These are phyloP conservation scores for Raffaelea albimanens DNA, from an alignment of 2,329 filamentous ascomycete genomes.

Conservation along the genomic window DNA sequence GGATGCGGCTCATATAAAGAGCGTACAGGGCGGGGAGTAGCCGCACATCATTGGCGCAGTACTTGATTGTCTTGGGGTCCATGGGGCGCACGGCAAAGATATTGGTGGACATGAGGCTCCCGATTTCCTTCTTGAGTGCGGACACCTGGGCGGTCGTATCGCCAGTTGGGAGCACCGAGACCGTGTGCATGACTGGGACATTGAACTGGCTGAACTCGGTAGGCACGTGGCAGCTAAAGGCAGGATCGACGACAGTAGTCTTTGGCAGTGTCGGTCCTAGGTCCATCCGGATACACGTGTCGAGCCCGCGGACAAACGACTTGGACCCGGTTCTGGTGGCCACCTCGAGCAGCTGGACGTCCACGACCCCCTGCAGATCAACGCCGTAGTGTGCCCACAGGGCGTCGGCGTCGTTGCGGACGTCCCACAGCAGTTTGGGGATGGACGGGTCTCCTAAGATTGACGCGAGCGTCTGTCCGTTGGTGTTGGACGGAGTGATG, in stretches of 20 bases:
- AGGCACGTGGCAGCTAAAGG: no score
- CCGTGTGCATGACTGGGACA: no score
- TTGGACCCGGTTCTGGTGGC: conserved; percentile 12
- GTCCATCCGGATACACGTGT: conserved; percentile 2
- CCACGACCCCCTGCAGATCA: conserved; percentile 14
- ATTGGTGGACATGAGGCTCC: conserved; percentile 29
- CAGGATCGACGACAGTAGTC: no score
- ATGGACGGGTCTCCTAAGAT: conserved; percentile 13
- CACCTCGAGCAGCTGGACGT: conserved; percentile 22
- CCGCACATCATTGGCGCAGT: conserved; percentile 37
- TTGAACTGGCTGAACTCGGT: no score
- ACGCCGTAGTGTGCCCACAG: conserved; percentile 16
- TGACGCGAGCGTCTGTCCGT: conserved; percentile 11
- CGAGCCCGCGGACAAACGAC: conserved; percentile 10
- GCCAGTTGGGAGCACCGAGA: no score
- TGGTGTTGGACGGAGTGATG: conserved; percentile 1
- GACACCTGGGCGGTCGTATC: no score
- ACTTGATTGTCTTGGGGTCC: conserved; percentile 24
- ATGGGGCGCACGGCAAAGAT: conserved; percentile 39
- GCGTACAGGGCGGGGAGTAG: conserved; percentile 11
- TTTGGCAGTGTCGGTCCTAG: no score
- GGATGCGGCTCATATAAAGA: conserved; percentile 10
- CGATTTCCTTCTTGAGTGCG: conserved; percentile 26
- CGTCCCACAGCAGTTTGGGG: conserved; percentile 18
- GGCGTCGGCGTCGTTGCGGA: conserved; percentile 18